phyloP scores from a whole-genome alignment of 352 stramenopile genomes.

The Pythium aphanidermatum region DNA sequence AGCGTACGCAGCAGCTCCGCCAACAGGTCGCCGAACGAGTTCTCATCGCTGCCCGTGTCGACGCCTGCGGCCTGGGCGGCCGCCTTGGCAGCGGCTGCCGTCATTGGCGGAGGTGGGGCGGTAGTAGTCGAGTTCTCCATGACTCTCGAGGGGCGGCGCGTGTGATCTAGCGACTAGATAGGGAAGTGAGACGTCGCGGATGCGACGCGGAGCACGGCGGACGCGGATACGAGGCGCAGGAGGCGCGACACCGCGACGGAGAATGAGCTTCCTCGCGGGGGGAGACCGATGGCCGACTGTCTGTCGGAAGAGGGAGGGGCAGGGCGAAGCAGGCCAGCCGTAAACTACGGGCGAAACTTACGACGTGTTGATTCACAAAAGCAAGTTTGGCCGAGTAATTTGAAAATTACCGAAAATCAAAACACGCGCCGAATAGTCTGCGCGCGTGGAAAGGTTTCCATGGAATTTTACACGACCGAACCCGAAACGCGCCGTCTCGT shows the following conservation, averaged over 20 bases:
- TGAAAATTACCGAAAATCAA: neutral
- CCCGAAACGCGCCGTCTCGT: neutral
- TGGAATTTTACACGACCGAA: conserved; percentile 10
- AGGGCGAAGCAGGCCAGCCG: too few species aligned
- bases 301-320: too few species aligned
- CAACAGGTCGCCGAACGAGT: conserved; percentile 68
- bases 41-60: conserved; percentile 20
- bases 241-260: too few species aligned
- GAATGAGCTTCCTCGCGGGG: too few species aligned
- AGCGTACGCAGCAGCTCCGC: conserved; percentile 68
- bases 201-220: too few species aligned
- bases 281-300: too few species aligned
- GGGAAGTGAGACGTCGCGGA: too few species aligned
- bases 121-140: conserved; percentile 12
- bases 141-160: neutral
- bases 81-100: conserved; percentile 14
- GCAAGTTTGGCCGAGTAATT: neutral
- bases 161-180: too few species aligned
- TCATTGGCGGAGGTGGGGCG: conserved; percentile 6
- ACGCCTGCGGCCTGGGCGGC: conserved; percentile 11
- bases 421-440: neutral
- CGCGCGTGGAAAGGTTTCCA: conserved; percentile 5
- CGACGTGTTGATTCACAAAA: too few species aligned
- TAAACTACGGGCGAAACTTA: too few species aligned
- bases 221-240: too few species aligned